Base-by-base conservation (phyloP, 2,329 filamentous ascomycete species). In the Trichoderma sp. region DNA sequence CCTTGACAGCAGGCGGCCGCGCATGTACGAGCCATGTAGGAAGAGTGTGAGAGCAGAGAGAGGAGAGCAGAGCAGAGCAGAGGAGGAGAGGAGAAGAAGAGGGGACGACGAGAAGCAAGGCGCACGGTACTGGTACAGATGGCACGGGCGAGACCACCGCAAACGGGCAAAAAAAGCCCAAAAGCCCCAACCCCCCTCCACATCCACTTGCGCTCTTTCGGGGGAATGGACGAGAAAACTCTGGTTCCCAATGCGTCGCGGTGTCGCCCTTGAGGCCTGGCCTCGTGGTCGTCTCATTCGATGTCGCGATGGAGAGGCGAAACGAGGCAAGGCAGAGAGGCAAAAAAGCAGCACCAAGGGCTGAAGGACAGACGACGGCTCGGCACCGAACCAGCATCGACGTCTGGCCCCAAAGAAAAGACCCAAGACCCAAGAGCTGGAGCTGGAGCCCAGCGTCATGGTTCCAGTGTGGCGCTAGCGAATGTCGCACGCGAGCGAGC, bases 381-480 rank as follows among this genome's bases (percentile, higher is more conserved):
- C 37, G 37, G 37, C 37, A 5, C 16, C 37, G 37, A 43, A 43
- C 40, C 16, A 43, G 40, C 40, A 43, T 43, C 40, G 37, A 19
- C 37, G 40, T n/a, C 40, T 16, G 19, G 19, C 24, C 47, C 47
- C 40, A 43, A 43, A 33, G 33, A 33, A 19, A 24, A 47, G 43
- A n/a, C 47, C 21, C 52, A 35, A 27, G 49, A 55, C 19, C 60
- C 31, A n/a, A 68, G 33, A 74, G 75, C 31, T 27, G 31, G 33
- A 59, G 57, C 53, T 27, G 43, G 53, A 76, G 75, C 73, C 75
- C 74, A 72, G 72, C 71, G 70, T 72, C 68, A 72, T 77, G 76
- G 75, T 77, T 76, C 76, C 71, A 72, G 74, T 66, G 68, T 74
- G 68, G 72, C 75, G 72, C 75, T 77, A 77, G 75, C 76, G 62